A percentile compares a stretch with the other conserved stretches of the same genome.
Conservation (phyloP, 2,329 filamentous ascomycete species). For the Venturia asperata region DNA sequence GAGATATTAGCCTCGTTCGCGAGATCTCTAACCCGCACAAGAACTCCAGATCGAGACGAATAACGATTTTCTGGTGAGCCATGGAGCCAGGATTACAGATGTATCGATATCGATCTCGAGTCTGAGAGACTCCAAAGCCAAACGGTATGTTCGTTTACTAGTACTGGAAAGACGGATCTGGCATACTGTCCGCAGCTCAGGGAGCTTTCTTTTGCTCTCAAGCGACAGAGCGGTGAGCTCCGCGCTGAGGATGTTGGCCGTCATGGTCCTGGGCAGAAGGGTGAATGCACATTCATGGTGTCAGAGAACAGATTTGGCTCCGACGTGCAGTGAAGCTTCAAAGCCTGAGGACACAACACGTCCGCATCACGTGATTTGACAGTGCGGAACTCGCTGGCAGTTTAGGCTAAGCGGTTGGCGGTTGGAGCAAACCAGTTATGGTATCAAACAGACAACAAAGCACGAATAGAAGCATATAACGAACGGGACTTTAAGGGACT, state of each 20-base stretch:
- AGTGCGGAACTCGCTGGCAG: background rate
- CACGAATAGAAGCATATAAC: background rate
- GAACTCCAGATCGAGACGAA: background rate
- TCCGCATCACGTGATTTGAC: background rate
- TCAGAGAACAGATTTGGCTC: background rate
- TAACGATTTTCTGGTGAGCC: background rate
- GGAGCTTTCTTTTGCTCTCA: slow-evolving; percentile 92
- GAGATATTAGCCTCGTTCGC: slow-evolving; percentile 18
- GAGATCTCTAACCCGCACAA: background rate
- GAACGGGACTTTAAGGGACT: background rate
- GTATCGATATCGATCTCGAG: background rate
- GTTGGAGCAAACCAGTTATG: background rate
- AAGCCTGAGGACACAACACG: background rate
- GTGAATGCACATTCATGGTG: background rate
- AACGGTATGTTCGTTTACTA: too few relatives aligned
- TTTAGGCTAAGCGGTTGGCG: too few relatives aligned
- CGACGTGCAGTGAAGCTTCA: background rate
- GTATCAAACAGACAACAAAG: background rate
- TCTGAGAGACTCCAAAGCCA: background rate
- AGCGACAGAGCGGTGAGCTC: slow-evolving; percentile 88
- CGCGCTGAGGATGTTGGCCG: slow-evolving; percentile 77
- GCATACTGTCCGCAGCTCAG: slow-evolving; percentile 74
- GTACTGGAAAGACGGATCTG: background rate
- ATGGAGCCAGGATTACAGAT: background rate
- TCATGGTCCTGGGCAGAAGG: slow-evolving; percentile 56